Percentiles rank a stretch among this genome's conserved stretches.
These are phyloP conservation scores for Eremochloa ophiuroides DNA, from an alignment of 176 grass and related monocot species.

Conservation along the genomic window DNA sequence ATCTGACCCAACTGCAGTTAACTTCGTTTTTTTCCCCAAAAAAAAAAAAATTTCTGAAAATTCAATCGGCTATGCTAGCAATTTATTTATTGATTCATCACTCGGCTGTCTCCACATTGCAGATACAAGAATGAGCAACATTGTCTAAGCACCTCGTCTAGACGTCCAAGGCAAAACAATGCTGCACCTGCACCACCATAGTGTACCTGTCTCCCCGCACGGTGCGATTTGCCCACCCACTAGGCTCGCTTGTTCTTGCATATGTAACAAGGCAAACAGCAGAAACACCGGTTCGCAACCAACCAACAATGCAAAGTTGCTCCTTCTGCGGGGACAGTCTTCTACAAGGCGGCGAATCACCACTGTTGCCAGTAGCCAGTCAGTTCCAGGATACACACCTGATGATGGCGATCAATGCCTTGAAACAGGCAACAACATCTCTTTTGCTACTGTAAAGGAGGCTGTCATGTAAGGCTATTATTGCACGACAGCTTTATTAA, in stretches of 20 bases:
- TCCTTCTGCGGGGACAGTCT: background rate
- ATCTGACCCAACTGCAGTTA: background rate
- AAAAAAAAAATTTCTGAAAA: background rate
- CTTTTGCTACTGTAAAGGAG: slow-evolving; percentile 10
- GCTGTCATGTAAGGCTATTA: background rate
- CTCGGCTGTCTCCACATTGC: background rate
- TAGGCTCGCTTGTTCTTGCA: background rate
- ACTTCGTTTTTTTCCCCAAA: background rate
- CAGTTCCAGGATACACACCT: slow-evolving; percentile 29
- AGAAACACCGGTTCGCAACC: background rate
- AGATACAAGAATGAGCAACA: background rate
- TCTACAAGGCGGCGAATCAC: slow-evolving; percentile 30
- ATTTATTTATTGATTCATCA: background rate
- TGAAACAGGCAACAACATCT: slow-evolving; percentile 18
- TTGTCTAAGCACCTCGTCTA: background rate
- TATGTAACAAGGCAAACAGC: background rate
- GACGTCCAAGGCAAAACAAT: background rate
- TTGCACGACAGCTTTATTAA: background rate
- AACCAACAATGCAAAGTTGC: background rate
- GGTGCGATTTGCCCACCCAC: background rate
- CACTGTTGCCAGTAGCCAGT: slow-evolving; percentile 19
- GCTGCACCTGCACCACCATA: background rate
- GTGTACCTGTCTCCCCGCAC: background rate
- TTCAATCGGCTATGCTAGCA: background rate
- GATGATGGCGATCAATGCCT: slow-evolving; percentile 30